Base-by-base conservation (phyloP, 73 alveolate genomes). In the Halteria grandinella region DNA sequence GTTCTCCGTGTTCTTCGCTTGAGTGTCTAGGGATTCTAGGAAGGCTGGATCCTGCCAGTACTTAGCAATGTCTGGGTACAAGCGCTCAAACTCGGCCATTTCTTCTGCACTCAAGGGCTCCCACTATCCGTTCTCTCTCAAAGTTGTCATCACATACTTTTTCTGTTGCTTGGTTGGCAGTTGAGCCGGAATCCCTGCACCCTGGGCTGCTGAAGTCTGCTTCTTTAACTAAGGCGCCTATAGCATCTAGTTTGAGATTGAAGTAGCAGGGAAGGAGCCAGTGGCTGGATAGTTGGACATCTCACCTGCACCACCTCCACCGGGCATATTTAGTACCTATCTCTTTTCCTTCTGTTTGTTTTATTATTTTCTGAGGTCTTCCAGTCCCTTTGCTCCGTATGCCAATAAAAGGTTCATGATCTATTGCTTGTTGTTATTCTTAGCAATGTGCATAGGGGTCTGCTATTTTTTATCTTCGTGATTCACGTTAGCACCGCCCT, bases 21-120 rank as follows among this genome's bases (percentile, higher is more conserved):
- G 66, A 5, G 82, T 79, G 51, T 87, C 69, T 11, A 84, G 79
- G 2, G 70, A 55, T 44, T 86, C 93, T 29, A 91, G 72, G 55
- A 63, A 83, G 21, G 86, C 44, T 43, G 81, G 92, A 64, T 92
- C 91, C 31, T 75, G 84, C 72, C 89, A 77, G 57, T 63, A 82
- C 55, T 89, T 78, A 40, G 91, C 91, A 40, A 92, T 85, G 23
- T 92, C 88, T 29, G 97, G 95, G 71, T 88, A 71, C 33, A 79
- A 66, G 28, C 53, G 14, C 75, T 88, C 89, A 39, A 91, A 88
- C 44, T 88, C 83, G 28, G 82, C 88, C 50, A 40, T 29, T 69
- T 88, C 95, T 76, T 81, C 90, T 5, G 62, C 88, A 24, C 79
- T 31, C 33, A 88, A 62, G 12, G 95, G 97, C 12, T 41, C 75